Conservation (phyloP, 306 rosid species). For the Trifolium dubium region DNA sequence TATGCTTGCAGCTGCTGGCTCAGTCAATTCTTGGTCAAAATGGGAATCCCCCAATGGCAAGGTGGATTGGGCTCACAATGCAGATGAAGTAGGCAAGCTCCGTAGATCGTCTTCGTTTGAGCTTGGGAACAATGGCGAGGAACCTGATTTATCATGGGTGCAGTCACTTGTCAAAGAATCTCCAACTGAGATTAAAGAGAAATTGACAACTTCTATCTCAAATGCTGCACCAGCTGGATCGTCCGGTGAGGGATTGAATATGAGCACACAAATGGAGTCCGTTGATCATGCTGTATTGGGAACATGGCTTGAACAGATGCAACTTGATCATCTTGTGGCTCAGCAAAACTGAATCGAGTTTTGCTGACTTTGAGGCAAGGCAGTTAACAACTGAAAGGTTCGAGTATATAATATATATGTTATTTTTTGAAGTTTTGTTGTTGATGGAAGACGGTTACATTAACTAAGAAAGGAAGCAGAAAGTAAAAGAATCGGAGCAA, state of each 20-base stretch:
- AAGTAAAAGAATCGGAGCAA: slow-evolving; percentile 33
- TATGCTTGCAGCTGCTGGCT: slow-evolving; percentile 41
- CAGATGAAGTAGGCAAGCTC: slow-evolving; percentile 74
- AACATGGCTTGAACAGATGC: slow-evolving; percentile 51
- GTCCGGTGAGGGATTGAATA: slow-evolving; percentile 53
- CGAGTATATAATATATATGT: slow-evolving; percentile 45
- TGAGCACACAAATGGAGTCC: slow-evolving; percentile 53
- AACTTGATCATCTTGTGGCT: slow-evolving; percentile 51
- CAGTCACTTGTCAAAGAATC: slow-evolving; percentile 94
- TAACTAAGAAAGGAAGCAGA: slow-evolving; percentile 45
- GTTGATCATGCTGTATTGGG: slow-evolving; percentile 49
- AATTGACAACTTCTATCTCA: slow-evolving; percentile 46
- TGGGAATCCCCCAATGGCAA: slow-evolving; percentile 85
- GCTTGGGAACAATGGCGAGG: slow-evolving; percentile 87
- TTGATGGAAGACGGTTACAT: slow-evolving; percentile 41
- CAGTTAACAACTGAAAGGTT: slow-evolving; percentile 42
- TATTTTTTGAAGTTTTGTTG: slow-evolving; percentile 46
- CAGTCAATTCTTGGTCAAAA: slow-evolving; percentile 73
- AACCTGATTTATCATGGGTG: slow-evolving; percentile 96
- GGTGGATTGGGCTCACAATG: slow-evolving; percentile 76
- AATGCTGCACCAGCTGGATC: slow-evolving; percentile 48
- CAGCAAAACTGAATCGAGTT: slow-evolving; percentile 50
- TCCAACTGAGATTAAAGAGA: slow-evolving; percentile 79
- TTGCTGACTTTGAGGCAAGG: slow-evolving; percentile 44
- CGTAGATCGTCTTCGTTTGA: slow-evolving; percentile 87